Base-by-base conservation (phyloP, 129 eudicot genomes). In the Erigeron canadensis region DNA sequence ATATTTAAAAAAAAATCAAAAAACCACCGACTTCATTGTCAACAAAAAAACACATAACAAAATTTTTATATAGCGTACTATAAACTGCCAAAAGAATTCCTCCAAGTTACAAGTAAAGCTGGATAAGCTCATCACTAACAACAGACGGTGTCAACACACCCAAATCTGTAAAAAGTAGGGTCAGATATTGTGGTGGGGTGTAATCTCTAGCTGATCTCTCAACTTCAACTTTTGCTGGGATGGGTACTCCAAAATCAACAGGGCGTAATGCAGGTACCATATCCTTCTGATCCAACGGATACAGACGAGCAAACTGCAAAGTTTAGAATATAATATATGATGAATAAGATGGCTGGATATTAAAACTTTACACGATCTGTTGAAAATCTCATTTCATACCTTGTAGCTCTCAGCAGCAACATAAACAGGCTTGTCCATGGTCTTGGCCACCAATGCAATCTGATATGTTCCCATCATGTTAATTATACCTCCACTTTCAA, bases 381-480 rank as follows among this genome's bases (percentile, higher is more conserved):
- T 17, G 37, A 44, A 4, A 21, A 28, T 28, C 34, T 51, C 19
- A 41, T 15, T 13, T n/a, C 15, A 71, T 71, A 94, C 97, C 98
- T 94, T 94, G 84, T 87, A 94, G 82, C 98, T 94, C 80, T 94
- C 98, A 44, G 98, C 98, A 48, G 98, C 96, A 16, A 94, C 98
- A 79, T 94, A 94, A 34, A 94, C 96, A 47, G 98, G 98, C 41
- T 94, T 94, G 80, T 87, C 87, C 96, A 89, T 85, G 88, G 91
- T 85, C 72, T 94, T 91, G 18, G 98, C 98, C 69, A 94, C 90
- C 78, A 94, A 68, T 0, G 97, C 95, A 73, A 90, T 87, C 81
- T 94, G 98, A 80, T 94, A 94, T 8, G 98, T 89, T 8, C 98
- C 98, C 98, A 94, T 94, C 98, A 94, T 94, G 80, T 94, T 94